A percentile compares a stretch with the other conserved stretches of the same genome.
Conservation (phyloP, 441 rosid species). For the Populus hybrid region DNA sequence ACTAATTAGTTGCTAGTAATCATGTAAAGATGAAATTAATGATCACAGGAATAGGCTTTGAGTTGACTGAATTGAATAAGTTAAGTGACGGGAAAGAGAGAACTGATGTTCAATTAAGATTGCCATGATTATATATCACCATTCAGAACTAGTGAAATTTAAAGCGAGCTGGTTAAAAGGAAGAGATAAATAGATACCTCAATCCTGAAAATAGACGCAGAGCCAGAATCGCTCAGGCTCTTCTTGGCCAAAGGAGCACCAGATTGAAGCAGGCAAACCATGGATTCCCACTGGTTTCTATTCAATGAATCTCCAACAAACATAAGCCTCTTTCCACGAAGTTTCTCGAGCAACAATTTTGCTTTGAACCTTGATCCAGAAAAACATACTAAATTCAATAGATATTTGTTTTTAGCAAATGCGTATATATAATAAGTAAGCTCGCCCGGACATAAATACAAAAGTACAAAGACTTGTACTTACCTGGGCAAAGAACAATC, state of each 20-base stretch:
- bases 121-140: neutral
- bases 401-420: neutral
- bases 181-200: constrained; percentile 23
- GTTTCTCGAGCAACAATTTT: constrained; percentile 61
- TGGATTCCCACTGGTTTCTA: constrained; percentile 91
- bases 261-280: constrained; percentile 80
- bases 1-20: neutral
- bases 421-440: neutral
- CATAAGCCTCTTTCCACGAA: constrained; percentile 81
- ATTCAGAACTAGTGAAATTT: neutral
- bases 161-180: neutral
- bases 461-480: neutral
- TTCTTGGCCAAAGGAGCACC: constrained; percentile 46
- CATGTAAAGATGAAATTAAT: neutral
- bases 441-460: neutral
- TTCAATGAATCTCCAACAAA: constrained; percentile 88
- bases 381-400: neutral
- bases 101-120: neutral
- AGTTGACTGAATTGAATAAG: neutral
- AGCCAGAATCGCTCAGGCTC: constrained; percentile 28
- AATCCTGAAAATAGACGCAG: constrained; percentile 27
- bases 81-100: neutral
- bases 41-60: neutral
- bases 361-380: constrained; percentile 55
- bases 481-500: constrained; percentile 77